phyloP scores from a whole-genome alignment of 805 yeast species.

The Candida insectalens region DNA sequence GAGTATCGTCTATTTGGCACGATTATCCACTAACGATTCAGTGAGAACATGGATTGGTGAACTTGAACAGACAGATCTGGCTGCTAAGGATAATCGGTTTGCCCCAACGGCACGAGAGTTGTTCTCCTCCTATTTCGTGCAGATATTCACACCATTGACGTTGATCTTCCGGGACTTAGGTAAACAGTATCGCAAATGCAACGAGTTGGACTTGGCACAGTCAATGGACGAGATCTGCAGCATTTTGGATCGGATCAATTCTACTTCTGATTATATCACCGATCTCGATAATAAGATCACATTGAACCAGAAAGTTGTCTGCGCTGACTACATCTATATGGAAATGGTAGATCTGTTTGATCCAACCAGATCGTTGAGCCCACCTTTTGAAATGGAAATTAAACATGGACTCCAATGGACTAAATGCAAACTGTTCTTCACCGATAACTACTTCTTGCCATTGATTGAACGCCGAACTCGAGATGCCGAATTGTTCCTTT shows the following conservation, averaged over 20 bases:
- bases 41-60: slow-evolving; percentile 17
- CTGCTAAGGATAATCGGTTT: slow-evolving; percentile 11
- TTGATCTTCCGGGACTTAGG: slow-evolving; percentile 16
- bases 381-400: slow-evolving; percentile 14
- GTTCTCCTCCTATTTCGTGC: slow-evolving; percentile 21
- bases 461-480: slow-evolving; percentile 11
- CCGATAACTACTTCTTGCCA: slow-evolving; percentile 24
- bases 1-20: slow-evolving; percentile 20
- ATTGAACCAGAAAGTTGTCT: slow-evolving; percentile 21
- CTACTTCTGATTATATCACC: slow-evolving; percentile 20
- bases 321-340: slow-evolving; percentile 18
- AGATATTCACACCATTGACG: slow-evolving; percentile 21
- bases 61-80: slow-evolving; percentile 11
- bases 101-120: slow-evolving; percentile 20
- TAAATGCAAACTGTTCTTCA: slow-evolving; percentile 31
- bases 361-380: slow-evolving; percentile 13
- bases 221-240: slow-evolving; percentile 12
- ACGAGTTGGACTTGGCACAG: slow-evolving; percentile 7
- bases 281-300: slow-evolving; percentile 22
- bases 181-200: slow-evolving; percentile 14
- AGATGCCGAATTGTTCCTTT: slow-evolving; percentile 13
- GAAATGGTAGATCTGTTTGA: slow-evolving; percentile 24
- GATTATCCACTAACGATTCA: slow-evolving; percentile 16
- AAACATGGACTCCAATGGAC: slow-evolving; percentile 28
- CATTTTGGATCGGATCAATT: slow-evolving; percentile 14